Evolutionary conservation across 1,139 yeast genomes (phyloP), one percentile per base, ranked within the genome.

Genomic region (Sugiyamaella paludigena): DNA sequence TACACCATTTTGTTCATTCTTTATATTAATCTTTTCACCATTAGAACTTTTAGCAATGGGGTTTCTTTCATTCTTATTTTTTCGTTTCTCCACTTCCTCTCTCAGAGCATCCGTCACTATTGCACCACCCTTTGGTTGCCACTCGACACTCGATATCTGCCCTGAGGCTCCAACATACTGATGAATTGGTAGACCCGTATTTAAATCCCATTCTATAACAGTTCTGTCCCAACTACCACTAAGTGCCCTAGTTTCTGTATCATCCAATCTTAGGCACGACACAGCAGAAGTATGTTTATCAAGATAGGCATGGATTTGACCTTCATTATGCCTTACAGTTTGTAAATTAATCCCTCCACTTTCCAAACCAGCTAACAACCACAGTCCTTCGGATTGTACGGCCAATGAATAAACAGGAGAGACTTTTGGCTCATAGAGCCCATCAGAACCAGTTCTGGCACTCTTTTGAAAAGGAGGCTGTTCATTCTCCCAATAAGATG

Each of bases 401-500:
- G 86, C 96, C 54, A 92, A 66, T 0, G 97, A 80, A 65, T 88
- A 86, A 0, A 91, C 97, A 0, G 98, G 97, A 33, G 92, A 86
- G 7, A 82, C 69, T 48, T 57, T 56, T 34, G 74, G 73, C 46
- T 58, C 64, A 50, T 65, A 69, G 29, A 59, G 48, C 12, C 67
- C 68, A 35, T 69, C 74, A 54, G 77, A 79, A 39, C 72, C 68
- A 10, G 65, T 68, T 50, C 76, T 75, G 40, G 76, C 62, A 16
- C 16, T 8, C 49, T 71, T 69, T 71, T 75, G 57, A 60, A 62
- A 61, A 53, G 80, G 72, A 0, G 96, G 96, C 62, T 88, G 87
- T 67, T 91, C 98, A 66, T 92, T 94, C 62, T 91, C 98, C 97
- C 98, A 92, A 68, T 88, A 92, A 0, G 95, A 84, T 30, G 78